Evolutionary conservation across 2,329 filamentous ascomycete genomes (phyloP).

Genomic region (Fusarium hainanense): DNA sequence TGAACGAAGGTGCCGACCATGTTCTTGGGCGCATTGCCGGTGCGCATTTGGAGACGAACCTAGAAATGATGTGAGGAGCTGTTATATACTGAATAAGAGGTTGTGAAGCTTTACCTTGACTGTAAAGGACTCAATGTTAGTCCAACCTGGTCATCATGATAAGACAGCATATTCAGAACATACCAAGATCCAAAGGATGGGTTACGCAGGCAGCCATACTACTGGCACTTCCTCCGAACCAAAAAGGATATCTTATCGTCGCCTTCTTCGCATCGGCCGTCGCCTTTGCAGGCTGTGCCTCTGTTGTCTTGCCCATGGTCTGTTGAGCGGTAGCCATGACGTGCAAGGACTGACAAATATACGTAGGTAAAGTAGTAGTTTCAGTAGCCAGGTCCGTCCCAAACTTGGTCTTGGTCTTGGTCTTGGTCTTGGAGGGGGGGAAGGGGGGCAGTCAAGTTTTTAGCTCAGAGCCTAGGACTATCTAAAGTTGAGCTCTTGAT

Average conservation of each 20-base stretch:
- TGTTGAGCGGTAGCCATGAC: constrained; percentile 38
- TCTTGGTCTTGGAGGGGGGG: neutral
- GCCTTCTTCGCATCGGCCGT: constrained; percentile 53
- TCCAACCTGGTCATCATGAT: constrained; percentile 24
- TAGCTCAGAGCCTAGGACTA: constrained; percentile 21
- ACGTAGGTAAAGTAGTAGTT: neutral
- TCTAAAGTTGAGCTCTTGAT: constrained; percentile 31
- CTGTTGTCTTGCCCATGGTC: constrained; percentile 25
- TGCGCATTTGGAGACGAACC: constrained; percentile 90
- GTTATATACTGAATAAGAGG: neutral
- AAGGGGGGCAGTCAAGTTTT: constrained; percentile 7
- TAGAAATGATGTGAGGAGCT: constrained; percentile 50
- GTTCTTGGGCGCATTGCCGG: constrained; percentile 77
- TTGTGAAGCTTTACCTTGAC: constrained; percentile 58
- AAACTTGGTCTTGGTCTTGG: neutral
- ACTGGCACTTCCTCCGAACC: constrained; percentile 96
- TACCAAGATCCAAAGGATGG: constrained; percentile 92
- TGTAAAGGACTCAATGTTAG: constrained; percentile 47
- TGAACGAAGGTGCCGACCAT: constrained; percentile 90
- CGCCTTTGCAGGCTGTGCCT: constrained; percentile 34
- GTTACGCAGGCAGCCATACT: constrained; percentile 92
- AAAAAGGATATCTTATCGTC: constrained; percentile 77
- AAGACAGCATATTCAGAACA: constrained; percentile 49
- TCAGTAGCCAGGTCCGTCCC: constrained; percentile 1
- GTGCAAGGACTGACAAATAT: constrained; percentile 1